Conservation (phyloP, 768 basidiomycete genomes). For the Suillus weaverae region DNA sequence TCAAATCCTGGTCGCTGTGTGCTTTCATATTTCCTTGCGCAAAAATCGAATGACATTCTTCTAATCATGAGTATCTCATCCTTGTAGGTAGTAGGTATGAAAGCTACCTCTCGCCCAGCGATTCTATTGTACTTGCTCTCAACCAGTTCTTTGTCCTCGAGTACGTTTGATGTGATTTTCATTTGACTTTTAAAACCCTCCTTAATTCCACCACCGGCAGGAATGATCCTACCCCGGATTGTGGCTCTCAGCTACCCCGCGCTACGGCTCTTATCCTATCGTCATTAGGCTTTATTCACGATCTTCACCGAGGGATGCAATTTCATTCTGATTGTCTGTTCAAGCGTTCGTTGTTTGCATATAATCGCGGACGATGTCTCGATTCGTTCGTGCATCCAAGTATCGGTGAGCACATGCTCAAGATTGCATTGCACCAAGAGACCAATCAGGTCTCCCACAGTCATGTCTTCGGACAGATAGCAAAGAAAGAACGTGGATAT, state of each 20-base stretch:
- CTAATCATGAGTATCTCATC: conserved; percentile 7
- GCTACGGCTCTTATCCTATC: conserved; percentile 87
- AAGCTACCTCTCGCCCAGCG: conserved; percentile 84
- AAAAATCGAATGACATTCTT: too few species aligned
- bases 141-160: conserved; percentile 98
- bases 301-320: conserved; percentile 60
- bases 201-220: conserved; percentile 37
- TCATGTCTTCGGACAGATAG: conserved; percentile 88
- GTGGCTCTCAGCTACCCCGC: conserved; percentile 82
- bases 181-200: neutral
- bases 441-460: conserved; percentile 37
- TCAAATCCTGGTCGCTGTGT: too few species aligned
- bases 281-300: conserved; percentile 92
- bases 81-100: conserved; percentile 64
- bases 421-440: conserved; percentile 7
- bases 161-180: conserved; percentile 46
- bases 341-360: neutral
- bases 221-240: conserved; percentile 88
- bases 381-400: conserved; percentile 84
- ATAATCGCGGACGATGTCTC: conserved; percentile 55
- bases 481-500: conserved; percentile 79
- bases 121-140: conserved; percentile 90
- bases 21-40: too few species aligned
- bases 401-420: conserved; percentile 59
- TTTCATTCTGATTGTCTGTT: neutral